Evolutionary conservation across 2,329 filamentous ascomycete species (phyloP).

Genomic region (Phaeomoniella chlamydospora): DNA sequence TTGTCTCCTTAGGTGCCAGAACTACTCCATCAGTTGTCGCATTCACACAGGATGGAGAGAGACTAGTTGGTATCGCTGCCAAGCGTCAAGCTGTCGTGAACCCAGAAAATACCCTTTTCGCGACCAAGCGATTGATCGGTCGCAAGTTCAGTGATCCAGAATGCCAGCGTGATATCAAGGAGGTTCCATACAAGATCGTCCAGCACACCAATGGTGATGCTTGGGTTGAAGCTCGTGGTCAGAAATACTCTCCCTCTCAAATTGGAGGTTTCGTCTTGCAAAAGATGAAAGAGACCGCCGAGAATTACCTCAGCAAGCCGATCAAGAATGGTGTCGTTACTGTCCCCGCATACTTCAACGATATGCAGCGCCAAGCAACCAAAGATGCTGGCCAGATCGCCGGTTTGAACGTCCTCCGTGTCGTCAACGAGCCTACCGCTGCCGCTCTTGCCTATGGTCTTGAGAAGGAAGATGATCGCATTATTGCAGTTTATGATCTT

Average conservation of each 20-base stretch:
- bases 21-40: conserved; percentile 91
- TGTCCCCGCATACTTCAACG: conserved; percentile 96
- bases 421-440: conserved; percentile 95
- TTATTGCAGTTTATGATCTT: conserved; percentile 94
- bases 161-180: conserved; percentile 92
- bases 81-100: conserved; percentile 98
- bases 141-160: conserved; percentile 90
- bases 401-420: conserved; percentile 90
- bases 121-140: conserved; percentile 96
- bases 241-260: conserved; percentile 97
- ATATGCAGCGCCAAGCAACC: conserved; percentile 92
- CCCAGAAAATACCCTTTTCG: conserved; percentile 95
- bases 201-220: conserved; percentile 94
- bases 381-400: conserved; percentile 97
- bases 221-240: conserved; percentile 82
- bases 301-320: conserved; percentile 78
- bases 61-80: conserved; percentile 88
- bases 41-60: conserved; percentile 90
- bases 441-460: conserved; percentile 91
- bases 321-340: conserved; percentile 96
- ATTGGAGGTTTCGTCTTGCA: conserved; percentile 91
- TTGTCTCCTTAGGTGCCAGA: conserved; percentile 50
- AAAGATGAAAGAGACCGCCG: conserved; percentile 99
- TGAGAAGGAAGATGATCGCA: conserved; percentile 80
- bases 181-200: conserved; percentile 97